A percentile compares a stretch with the other conserved stretches of the same genome.
These are phyloP conservation scores for Penicillium goetzii DNA, from an alignment of 495 filamentous ascomycete genomes.

Conservation along the genomic window DNA sequence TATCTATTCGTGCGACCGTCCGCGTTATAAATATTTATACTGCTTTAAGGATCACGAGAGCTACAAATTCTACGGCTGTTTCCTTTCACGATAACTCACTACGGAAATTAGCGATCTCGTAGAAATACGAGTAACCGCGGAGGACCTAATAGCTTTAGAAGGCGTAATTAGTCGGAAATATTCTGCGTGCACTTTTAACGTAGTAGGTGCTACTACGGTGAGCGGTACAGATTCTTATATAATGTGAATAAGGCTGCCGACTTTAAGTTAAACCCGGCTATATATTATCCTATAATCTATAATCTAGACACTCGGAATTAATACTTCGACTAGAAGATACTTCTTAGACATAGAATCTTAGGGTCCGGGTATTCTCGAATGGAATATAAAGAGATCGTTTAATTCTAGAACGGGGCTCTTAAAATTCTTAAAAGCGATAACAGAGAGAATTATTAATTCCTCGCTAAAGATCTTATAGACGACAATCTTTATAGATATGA, in stretches of 20 bases:
- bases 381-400: conserved; percentile 7
- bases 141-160: conserved; percentile 16
- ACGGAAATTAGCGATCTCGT: conserved; percentile 17
- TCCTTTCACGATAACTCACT: conserved; percentile 8
- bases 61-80: conserved; percentile 10
- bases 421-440: conserved; percentile 20
- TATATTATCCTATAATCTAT: conserved; percentile 3
- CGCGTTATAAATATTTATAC: conserved; percentile 3
- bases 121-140: conserved; percentile 11
- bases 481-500: conserved; percentile 12
- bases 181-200: conserved; percentile 17
- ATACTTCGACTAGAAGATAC: conserved; percentile 22
- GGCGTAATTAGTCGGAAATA: conserved; percentile 5
- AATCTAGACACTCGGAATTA: conserved; percentile 16
- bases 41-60: conserved; percentile 8
- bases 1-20: conserved; percentile 3
- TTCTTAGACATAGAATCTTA: conserved; percentile 8
- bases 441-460: conserved; percentile 20
- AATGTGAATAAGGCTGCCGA: conserved; percentile 12
- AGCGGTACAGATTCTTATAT: conserved; percentile 19
- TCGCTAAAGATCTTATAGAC: conserved; percentile 22
- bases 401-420: conserved; percentile 25
- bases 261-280: not conserved
- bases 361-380: conserved; percentile 1
- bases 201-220: conserved; percentile 19